phyloP scores from a whole-genome alignment of 371 early-diverging fungal species.

The Entomophthora muscae region DNA sequence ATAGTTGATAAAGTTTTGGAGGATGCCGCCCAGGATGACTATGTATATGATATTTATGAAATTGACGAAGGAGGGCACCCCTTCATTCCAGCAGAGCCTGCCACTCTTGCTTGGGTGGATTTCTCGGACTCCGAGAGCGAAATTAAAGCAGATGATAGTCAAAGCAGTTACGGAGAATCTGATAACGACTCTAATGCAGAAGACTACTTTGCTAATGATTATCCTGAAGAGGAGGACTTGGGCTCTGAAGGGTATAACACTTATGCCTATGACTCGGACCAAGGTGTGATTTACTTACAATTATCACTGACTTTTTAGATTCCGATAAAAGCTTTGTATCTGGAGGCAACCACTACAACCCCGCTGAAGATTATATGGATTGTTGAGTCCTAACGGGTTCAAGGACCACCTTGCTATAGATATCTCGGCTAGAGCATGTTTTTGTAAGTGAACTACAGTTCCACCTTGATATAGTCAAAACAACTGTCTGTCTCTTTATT shows the following conservation, averaged over 20 bases:
- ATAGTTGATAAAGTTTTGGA: neutral
- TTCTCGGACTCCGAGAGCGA: neutral
- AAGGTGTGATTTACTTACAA: neutral
- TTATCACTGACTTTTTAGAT: neutral
- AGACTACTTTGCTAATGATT: neutral
- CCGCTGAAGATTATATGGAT: too few species aligned
- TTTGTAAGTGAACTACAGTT: too few species aligned
- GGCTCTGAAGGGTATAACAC: neutral
- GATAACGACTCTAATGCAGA: neutral
- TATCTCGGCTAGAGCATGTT: too few species aligned
- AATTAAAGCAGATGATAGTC: neutral
- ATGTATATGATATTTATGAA: neutral
- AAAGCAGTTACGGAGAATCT: neutral
- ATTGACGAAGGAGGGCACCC: neutral
- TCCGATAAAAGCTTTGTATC: neutral
- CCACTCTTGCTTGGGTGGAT: neutral
- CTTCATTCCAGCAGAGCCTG: neutral
- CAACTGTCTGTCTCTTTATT: too few species aligned
- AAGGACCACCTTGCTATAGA: too few species aligned
- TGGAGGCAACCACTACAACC: too few species aligned
- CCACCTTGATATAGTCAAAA: too few species aligned
- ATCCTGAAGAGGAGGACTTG: neutral
- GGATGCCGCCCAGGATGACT: neutral
- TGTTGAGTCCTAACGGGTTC: too few species aligned
- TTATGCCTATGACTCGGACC: neutral